Base-by-base conservation (phyloP, 257 asterid genomes). In the Solanum ahanhuiri region DNA sequence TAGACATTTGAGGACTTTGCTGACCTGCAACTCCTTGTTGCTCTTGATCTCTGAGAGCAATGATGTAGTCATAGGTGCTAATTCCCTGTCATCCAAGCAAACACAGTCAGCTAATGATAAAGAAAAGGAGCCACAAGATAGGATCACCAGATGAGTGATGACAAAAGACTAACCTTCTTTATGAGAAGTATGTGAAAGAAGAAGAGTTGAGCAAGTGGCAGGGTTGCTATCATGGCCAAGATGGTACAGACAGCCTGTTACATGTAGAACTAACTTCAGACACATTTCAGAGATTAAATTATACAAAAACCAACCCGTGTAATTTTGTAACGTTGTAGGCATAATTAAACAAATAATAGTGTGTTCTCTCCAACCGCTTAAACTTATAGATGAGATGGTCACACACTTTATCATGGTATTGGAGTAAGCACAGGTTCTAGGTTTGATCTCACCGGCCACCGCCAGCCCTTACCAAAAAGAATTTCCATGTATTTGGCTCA, bases 141-240 rank as follows among this genome's bases (percentile, higher is more conserved):
- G 67, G 83, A 82, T 22, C 82, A n/a, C 48, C 34, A 22, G 4
- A 67, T 20, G 51, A 72, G 51, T 72, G 81, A 34, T 41, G 18
- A 82, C 45, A 41, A 28, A 70, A 84, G 6, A 58, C 89, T 54
- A 20, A 94, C 99, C 98, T 97, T 97, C 87, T 95, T 97, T 86
- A 96, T 95, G 73, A 97, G 92, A 89, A 97, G 99, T 85, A 97
- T 93, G 93, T 97, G 99, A 91, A 97, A 97, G 96, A 95, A 95
- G 98, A 97, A 97, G 85, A 97, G 99, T 87, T 95, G 99, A 86
- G 94, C 98, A 12, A 97, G 92, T 0, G 99, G 99, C 83, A 97
- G 87, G 66, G 99, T 97, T 22, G 99, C 99, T 87, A 97, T 92
- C 99, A 97, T 97, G 86, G 99, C 98, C 91, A 97, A 89, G 89